Evolutionary conservation across 169 alveolate species (phyloP).

Genomic region (Sarcocystis neurona): DNA sequence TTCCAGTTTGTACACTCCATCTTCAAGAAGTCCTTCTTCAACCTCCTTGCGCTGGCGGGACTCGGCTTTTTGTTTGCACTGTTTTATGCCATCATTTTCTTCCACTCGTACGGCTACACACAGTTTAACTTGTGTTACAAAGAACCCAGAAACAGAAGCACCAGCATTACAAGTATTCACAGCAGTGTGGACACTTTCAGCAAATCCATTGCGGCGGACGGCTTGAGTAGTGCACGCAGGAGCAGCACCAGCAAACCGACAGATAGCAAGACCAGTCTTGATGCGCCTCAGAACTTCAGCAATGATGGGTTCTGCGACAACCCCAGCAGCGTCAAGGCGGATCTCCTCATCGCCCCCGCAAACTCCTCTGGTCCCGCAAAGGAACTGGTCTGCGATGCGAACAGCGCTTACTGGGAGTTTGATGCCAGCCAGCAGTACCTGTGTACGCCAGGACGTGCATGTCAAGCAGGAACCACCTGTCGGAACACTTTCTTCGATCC

Average conservation of each 20-base stretch:
- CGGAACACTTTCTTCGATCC: conserved; percentile 49
- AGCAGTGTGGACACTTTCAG: no score
- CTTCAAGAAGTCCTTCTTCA: neutral
- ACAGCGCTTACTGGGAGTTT: conserved; percentile 62
- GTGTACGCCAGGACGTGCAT: conserved; percentile 41
- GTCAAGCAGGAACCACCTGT: conserved; percentile 57
- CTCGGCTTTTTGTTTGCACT: neutral
- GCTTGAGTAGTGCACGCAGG: no score
- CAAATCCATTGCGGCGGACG: no score
- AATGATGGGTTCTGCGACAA: no score
- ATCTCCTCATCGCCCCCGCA: no score
- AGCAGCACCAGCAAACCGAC: neutral
- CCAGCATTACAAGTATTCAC: neutral
- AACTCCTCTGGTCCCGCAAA: no score
- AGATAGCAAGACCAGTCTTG: neutral
- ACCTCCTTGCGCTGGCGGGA: conserved; percentile 25
- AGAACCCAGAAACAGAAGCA: no score
- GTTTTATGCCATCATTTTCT: neutral
- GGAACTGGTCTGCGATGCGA: conserved; percentile 18
- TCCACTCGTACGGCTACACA: conserved; percentile 25
- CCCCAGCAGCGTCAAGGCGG: no score
- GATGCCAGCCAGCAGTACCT: conserved; percentile 51
- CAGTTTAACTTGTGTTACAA: conserved; percentile 18
- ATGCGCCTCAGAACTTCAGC: no score
- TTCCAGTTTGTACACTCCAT: neutral